These are phyloP conservation scores for Pyrenula aspistea DNA, from an alignment of 495 filamentous ascomycete species.

Conservation along the genomic window DNA sequence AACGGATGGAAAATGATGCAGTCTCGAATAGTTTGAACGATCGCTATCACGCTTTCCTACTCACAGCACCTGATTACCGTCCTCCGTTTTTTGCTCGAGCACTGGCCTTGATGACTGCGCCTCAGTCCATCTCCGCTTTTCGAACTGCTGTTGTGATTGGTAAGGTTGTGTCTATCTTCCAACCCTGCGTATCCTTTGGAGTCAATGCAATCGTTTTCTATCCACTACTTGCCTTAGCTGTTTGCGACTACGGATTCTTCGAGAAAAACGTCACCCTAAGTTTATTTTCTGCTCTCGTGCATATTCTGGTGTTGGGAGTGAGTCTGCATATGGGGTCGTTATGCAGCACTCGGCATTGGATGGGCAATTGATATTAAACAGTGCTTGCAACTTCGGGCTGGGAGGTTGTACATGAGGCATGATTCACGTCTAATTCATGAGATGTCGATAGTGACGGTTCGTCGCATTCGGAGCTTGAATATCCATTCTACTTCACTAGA, in stretches of 20 bases:
- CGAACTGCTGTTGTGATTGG: not conserved
- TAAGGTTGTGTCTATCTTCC: conserved; percentile 41
- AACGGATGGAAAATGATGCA: conserved; percentile 11
- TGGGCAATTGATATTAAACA: no score
- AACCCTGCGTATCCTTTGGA: conserved; percentile 50
- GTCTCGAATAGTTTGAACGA: conserved; percentile 9
- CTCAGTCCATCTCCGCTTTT: conserved; percentile 36
- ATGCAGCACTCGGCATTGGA: no score
- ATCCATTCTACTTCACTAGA: no score
- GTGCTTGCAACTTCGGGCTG: no score
- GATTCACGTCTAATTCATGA: no score
- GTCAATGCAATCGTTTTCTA: conserved; percentile 47
- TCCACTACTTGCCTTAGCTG: conserved; percentile 46
- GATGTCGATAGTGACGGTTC: no score
- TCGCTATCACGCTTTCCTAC: conserved; percentile 32
- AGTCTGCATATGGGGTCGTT: conserved; percentile 20
- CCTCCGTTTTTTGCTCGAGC: conserved; percentile 10
- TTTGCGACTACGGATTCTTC: conserved; percentile 29
- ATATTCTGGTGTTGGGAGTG: conserved; percentile 20
- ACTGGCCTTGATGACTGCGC: conserved; percentile 17
- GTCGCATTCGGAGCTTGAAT: no score
- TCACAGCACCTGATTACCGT: conserved; percentile 39
- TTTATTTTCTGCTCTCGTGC: conserved; percentile 13
- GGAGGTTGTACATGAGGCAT: no score
- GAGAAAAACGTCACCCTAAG: conserved; percentile 14